Evolutionary conservation across 805 yeast species (phyloP).

Genomic region (Saccharomycopsis sp.): DNA sequence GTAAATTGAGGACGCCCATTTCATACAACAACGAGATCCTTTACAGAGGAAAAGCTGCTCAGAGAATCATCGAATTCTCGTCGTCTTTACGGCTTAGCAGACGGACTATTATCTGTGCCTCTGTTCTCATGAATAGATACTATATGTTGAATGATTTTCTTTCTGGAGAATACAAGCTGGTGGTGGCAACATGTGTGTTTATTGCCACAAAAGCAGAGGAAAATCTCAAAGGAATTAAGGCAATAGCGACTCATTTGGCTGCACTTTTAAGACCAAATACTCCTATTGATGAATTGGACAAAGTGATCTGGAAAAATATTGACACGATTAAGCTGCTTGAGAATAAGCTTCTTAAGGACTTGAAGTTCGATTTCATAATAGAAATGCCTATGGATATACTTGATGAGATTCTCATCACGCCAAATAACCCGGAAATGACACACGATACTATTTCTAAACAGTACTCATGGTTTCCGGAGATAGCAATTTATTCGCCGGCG

Average conservation of each 20-base stretch:
- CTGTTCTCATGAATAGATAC: conserved; percentile 11
- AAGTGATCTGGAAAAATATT: conserved; percentile 7
- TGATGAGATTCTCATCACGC: conserved; percentile 4
- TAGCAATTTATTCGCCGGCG: conserved; percentile 10
- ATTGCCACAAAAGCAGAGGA: conserved; percentile 22
- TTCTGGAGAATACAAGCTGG: conserved; percentile 13
- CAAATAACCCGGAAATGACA: conserved; percentile 1
- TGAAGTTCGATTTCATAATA: conserved; percentile 16
- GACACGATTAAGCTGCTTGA: conserved; percentile 16
- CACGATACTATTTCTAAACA: neutral
- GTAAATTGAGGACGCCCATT: conserved; percentile 4
- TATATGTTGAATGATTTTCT: conserved; percentile 19
- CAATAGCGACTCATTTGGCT: conserved; percentile 11
- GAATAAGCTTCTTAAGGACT: conserved; percentile 14
- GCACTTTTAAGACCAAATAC: conserved; percentile 7
- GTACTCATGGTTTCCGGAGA: conserved; percentile 12
- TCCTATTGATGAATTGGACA: conserved; percentile 11
- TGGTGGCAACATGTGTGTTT: conserved; percentile 18
- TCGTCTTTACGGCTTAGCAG: conserved; percentile 5
- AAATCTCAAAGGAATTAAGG: conserved; percentile 12
- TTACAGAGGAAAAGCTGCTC: conserved; percentile 12
- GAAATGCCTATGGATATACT: conserved; percentile 16
- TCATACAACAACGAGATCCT: conserved; percentile 8
- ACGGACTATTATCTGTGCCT: conserved; percentile 17
- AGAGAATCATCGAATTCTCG: conserved; percentile 12